phyloP scores from a whole-genome alignment of 495 filamentous ascomycete genomes.

The Penicillium parvum region DNA sequence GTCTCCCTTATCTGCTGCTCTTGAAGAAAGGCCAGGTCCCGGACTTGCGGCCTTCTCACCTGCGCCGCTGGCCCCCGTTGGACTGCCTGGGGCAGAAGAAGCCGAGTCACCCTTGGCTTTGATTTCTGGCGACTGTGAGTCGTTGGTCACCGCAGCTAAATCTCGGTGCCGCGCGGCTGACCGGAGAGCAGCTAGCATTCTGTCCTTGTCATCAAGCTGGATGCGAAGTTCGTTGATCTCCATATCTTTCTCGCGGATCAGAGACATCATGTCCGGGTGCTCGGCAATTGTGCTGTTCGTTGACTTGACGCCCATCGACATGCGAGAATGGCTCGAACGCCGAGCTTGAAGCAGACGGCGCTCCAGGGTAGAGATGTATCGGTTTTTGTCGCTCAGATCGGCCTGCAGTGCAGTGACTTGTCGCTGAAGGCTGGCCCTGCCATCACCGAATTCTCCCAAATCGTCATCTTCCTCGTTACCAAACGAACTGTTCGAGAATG shows the following conservation, averaged over 20 bases:
- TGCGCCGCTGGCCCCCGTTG: conserved; percentile 14
- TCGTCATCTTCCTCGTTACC: conserved; percentile 66
- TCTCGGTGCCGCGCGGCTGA: conserved; percentile 84
- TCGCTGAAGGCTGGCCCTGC: conserved; percentile 70
- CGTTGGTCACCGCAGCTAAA: conserved; percentile 60
- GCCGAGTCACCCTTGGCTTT: conserved; percentile 31
- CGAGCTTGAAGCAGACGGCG: conserved; percentile 87
- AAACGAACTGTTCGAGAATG: conserved; percentile 30
- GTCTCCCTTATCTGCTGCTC: conserved; percentile 31
- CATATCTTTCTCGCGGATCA: conserved; percentile 84
- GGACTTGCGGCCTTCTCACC: conserved; percentile 22
- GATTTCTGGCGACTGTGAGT: conserved; percentile 33
- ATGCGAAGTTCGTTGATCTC: conserved; percentile 89
- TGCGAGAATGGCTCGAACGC: conserved; percentile 81
- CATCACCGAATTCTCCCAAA: conserved; percentile 78
- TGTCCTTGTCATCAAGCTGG: conserved; percentile 90
- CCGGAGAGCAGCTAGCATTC: conserved; percentile 86
- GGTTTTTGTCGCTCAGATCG: conserved; percentile 92
- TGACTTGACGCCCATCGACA: conserved; percentile 63
- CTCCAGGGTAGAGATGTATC: conserved; percentile 91
- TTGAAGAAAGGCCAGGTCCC: conserved; percentile 16
- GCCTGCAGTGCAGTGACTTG: conserved; percentile 86
- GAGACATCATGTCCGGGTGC: conserved; percentile 58
- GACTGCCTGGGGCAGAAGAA: conserved; percentile 29
- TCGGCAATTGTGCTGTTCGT: conserved; percentile 57